Conservation (phyloP, 2,329 filamentous ascomycete species). For the Ophiostoma fasciatum region DNA sequence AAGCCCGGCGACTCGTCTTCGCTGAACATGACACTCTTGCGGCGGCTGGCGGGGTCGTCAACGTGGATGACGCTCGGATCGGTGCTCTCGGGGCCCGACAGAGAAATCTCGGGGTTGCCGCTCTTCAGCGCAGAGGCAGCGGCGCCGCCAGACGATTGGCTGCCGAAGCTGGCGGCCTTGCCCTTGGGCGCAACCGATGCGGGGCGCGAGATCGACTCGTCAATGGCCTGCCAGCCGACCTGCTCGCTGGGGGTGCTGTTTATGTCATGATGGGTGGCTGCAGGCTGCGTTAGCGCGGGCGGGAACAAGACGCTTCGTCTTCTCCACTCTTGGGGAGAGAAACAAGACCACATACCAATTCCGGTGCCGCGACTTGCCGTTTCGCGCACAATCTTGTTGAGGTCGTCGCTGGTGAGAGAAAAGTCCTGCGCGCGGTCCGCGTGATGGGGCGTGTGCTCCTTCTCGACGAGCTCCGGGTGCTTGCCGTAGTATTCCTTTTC, state of each 20-base stretch:
- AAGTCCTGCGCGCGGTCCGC: conserved; percentile 51
- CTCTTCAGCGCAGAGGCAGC: conserved; percentile 18
- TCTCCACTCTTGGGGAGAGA: no score
- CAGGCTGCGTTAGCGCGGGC: conserved; percentile 16
- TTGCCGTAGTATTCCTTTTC: conserved; percentile 88
- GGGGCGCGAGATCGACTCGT: conserved; percentile 61
- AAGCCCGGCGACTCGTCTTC: conserved; percentile 26
- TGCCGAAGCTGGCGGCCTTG: conserved; percentile 8
- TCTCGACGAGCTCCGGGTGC: conserved; percentile 67
- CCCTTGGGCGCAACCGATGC: conserved; percentile 10
- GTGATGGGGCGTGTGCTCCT: conserved; percentile 48
- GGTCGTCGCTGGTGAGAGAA: conserved; percentile 74
- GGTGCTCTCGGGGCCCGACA: conserved; percentile 22
- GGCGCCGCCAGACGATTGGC: conserved; percentile 7
- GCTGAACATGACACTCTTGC: conserved; percentile 28
- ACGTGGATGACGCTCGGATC: conserved; percentile 57
- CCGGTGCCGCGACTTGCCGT: conserved; percentile 42
- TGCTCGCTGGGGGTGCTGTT: conserved; percentile 77
- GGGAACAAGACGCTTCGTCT: background rate
- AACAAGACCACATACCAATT: conserved; percentile 27
- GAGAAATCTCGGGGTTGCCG: conserved; percentile 16
- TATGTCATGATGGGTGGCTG: conserved; percentile 48
- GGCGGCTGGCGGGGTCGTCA: conserved; percentile 43
- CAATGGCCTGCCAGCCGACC: conserved; percentile 73
- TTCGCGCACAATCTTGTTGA: conserved; percentile 77